A percentile compares a stretch with the other conserved stretches of the same genome.
Evolutionary conservation across 139 green algal genomes (phyloP).

Genomic region (Ostreobium quekettii): DNA sequence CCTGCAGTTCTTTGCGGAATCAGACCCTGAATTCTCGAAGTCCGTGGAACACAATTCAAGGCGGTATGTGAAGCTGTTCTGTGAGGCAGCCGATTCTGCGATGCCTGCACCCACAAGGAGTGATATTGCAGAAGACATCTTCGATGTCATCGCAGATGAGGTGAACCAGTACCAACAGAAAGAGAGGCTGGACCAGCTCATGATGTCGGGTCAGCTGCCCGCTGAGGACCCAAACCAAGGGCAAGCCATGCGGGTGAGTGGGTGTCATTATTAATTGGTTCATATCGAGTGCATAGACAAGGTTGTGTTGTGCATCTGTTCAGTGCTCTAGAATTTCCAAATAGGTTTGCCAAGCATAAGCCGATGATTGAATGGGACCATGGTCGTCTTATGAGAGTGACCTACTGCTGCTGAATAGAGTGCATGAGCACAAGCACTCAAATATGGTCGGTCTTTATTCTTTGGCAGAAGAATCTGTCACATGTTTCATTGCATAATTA

Average conservation of each 20-base stretch:
- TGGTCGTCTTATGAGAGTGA: too few relatives aligned
- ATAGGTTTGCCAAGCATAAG: too few relatives aligned
- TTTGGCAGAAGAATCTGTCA: too few relatives aligned
- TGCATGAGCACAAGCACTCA: too few relatives aligned
- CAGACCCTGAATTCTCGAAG: slow-evolving; percentile 36
- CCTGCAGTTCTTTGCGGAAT: slow-evolving; percentile 21
- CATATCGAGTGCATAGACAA: not conserved
- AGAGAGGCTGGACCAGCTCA: slow-evolving; percentile 1
- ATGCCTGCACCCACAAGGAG: slow-evolving; percentile 51
- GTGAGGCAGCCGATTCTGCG: slow-evolving; percentile 64
- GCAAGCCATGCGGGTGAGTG: too few relatives aligned
- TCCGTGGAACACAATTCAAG: slow-evolving; percentile 65
- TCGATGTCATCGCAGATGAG: slow-evolving; percentile 17
- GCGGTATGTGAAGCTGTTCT: slow-evolving; percentile 69
- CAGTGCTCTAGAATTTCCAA: too few relatives aligned
- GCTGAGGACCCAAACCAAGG: not conserved
- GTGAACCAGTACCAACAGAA: not conserved
- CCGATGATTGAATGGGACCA: too few relatives aligned
- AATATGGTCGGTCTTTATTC: too few relatives aligned
- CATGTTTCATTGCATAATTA: too few relatives aligned
- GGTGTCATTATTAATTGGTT: too few relatives aligned
- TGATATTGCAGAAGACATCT: slow-evolving; percentile 7
- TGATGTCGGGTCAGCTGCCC: not conserved
- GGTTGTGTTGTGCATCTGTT: not conserved
- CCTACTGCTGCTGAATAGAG: too few relatives aligned